A percentile compares a stretch with the other conserved stretches of the same genome.
phyloP scores from a whole-genome alignment of 139 green algal species.

The Ettlia oleoabundans region DNA sequence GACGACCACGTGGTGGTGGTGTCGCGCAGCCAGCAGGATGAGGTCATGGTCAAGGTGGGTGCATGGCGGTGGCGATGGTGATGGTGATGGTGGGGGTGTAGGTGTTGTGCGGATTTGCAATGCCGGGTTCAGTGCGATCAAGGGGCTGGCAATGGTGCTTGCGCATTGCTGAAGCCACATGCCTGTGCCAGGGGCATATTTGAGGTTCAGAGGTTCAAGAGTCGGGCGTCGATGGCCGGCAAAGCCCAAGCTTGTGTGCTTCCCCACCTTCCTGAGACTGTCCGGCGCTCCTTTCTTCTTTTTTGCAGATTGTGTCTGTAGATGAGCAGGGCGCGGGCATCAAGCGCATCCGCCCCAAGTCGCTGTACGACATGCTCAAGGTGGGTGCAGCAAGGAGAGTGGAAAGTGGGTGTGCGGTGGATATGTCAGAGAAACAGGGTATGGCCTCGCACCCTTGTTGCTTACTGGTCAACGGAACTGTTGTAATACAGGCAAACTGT shows the following conservation, averaged over 20 bases:
- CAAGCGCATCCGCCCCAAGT: slow-evolving; percentile 51
- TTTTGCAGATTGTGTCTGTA: slow-evolving; percentile 47
- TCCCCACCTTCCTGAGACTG: not conserved
- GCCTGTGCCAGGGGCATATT: no score
- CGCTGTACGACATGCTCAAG: slow-evolving; percentile 47
- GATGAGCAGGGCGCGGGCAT: slow-evolving; percentile 50
- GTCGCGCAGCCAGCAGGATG: slow-evolving; percentile 22
- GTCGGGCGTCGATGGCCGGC: no score
- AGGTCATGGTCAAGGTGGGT: slow-evolving; percentile 53
- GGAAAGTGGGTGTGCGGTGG: not conserved
- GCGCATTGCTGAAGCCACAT: no score
- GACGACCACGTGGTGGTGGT: slow-evolving; percentile 59
- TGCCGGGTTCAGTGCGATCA: no score
- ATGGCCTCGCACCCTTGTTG: no score
- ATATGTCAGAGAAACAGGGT: not conserved
- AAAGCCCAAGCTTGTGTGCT: no score
- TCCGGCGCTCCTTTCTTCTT: not conserved
- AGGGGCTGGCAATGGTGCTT: no score
- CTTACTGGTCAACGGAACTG: no score
- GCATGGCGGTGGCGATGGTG: not conserved
- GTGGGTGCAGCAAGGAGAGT: no score
- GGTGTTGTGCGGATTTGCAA: no score
- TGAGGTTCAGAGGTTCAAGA: no score
- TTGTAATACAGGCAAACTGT: no score
- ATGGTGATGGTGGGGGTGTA: not conserved